Evolutionary conservation across 169 alveolate genomes (phyloP).

Genomic region (Plasmodium knowlesi): DNA sequence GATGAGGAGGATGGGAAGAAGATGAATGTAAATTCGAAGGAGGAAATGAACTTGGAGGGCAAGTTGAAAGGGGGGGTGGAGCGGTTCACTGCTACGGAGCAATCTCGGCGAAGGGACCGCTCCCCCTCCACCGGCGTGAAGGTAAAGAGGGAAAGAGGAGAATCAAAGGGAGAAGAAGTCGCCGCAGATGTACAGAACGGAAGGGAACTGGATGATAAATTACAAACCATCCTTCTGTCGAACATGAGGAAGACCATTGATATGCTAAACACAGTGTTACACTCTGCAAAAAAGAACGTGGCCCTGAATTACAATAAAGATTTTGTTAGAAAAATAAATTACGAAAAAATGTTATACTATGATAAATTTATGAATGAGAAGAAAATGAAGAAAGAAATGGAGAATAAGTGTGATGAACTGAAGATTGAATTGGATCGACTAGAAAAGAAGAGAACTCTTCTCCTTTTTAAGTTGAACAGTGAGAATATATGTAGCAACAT

Average conservation of each 20-base stretch:
- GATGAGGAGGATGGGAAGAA: not conserved
- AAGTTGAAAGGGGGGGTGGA: not conserved
- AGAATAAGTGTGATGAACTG: slow-evolving; percentile 24
- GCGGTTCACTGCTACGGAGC: not conserved
- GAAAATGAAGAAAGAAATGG: slow-evolving; percentile 15
- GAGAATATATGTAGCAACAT: slow-evolving; percentile 20
- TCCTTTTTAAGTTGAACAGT: slow-evolving; percentile 36
- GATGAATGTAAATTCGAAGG: not conserved
- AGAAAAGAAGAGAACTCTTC: slow-evolving; percentile 42
- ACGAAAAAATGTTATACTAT: slow-evolving; percentile 36
- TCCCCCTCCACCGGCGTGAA: not conserved
- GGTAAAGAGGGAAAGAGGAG: not conserved
- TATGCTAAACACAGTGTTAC: slow-evolving; percentile 10
- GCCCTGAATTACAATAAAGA: not conserved
- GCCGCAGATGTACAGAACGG: not conserved
- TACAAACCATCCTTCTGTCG: not conserved
- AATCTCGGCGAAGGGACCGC: not conserved
- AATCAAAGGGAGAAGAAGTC: not conserved
- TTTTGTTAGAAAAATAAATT: slow-evolving; percentile 26
- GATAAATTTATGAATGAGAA: slow-evolving; percentile 19
- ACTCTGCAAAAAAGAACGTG: not conserved
- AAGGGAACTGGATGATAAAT: not conserved
- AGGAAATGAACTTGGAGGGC: not conserved
- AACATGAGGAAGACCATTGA: slow-evolving; percentile 27
- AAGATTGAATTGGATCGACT: slow-evolving; percentile 41